These are phyloP conservation scores for Moesziomyces globuligerus DNA, from an alignment of 1,284 basidiomycete species.

Conservation along the genomic window DNA sequence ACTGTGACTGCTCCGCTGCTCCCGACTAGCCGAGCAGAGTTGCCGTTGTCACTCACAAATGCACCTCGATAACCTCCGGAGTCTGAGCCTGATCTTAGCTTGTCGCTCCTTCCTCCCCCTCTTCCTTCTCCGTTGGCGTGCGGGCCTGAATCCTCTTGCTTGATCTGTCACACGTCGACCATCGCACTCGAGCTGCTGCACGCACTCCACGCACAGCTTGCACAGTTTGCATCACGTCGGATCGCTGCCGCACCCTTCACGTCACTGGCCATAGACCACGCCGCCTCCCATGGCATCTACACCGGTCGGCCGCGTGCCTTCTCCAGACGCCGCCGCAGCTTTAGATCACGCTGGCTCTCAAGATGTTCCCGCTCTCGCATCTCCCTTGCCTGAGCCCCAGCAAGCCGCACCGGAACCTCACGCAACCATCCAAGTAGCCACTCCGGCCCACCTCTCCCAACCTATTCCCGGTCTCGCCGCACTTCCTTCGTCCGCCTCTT, in stretches of 20 bases:
- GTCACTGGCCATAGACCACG: neutral
- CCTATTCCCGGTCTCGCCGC: constrained; percentile 3
- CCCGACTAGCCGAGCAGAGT: no score
- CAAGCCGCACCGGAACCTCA: constrained; percentile 3
- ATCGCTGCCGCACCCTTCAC: neutral
- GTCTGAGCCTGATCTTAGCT: no score
- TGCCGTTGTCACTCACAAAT: no score
- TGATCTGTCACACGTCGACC: no score
- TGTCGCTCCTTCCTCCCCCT: no score
- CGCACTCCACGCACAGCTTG: no score
- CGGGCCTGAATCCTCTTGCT: no score
- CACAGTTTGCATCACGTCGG: no score
- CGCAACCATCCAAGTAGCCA: neutral
- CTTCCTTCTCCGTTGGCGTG: no score
- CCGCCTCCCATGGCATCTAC: constrained; percentile 16
- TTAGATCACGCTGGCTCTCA: constrained; percentile 8
- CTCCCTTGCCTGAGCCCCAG: constrained; percentile 35
- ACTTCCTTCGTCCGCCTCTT: constrained; percentile 4
- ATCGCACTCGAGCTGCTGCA: no score
- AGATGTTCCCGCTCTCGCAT: constrained; percentile 32
- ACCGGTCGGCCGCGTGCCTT: constrained; percentile 4
- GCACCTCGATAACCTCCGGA: no score
- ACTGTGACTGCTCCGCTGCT: no score
- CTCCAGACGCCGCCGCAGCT: neutral
- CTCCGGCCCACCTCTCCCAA: constrained; percentile 2